Conservation (phyloP, 139 green algal species). For the Dunaliella primolecta region DNA sequence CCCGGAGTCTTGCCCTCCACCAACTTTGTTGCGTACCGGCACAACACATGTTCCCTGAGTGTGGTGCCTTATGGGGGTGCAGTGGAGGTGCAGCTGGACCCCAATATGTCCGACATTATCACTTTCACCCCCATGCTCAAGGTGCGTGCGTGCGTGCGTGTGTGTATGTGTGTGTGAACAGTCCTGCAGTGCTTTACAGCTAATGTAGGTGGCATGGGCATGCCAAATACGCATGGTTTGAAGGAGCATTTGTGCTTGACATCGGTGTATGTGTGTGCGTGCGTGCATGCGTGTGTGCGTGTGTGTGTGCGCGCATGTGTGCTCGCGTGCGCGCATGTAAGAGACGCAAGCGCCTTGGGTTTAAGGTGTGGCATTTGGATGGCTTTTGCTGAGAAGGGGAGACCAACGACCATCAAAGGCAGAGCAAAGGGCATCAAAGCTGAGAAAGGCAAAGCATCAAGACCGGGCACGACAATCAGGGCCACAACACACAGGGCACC, state of each 20-base stretch:
- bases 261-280: background rate
- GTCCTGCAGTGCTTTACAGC: background rate
- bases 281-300: background rate
- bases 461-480: too few species aligned
- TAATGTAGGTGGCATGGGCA: background rate
- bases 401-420: too few species aligned
- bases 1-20: background rate
- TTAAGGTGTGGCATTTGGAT: too few species aligned
- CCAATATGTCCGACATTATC: conserved; percentile 34
- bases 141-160: background rate
- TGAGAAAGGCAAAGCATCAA: too few species aligned
- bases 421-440: too few species aligned
- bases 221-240: background rate
- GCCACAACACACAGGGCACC: too few species aligned
- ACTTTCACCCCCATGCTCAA: conserved; percentile 19
- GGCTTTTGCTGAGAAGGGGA: too few species aligned
- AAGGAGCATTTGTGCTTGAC: background rate
- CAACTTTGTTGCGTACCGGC: conserved; percentile 26
- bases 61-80: background rate
- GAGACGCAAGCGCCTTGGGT: too few species aligned
- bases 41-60: conserved; percentile 10
- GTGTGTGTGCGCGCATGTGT: background rate
- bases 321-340: too few species aligned
- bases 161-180: too few species aligned
- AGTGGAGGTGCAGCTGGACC: conserved; percentile 26